phyloP scores from a whole-genome alignment of 2,329 filamentous ascomycete genomes.

The Trichoderma koningiopsis region DNA sequence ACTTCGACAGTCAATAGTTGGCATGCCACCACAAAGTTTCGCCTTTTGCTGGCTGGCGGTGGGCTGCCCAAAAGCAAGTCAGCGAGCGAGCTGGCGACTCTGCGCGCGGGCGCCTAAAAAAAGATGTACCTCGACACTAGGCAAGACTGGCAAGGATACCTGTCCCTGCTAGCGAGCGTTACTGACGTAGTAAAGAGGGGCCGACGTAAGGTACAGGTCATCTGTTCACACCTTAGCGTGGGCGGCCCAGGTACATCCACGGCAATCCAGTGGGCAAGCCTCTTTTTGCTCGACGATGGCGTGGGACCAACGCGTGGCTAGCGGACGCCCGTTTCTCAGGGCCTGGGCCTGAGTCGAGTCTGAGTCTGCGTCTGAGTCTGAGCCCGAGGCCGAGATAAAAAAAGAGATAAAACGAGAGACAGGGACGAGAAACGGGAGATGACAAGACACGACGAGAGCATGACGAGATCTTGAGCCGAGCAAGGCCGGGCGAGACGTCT shows the following conservation, averaged over 20 bases:
- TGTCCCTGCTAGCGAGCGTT: background rate
- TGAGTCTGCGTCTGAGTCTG: too few species aligned
- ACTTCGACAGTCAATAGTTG: background rate
- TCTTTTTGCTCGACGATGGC: conserved; percentile 1
- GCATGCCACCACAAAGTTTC: conserved; percentile 20
- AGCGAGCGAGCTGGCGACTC: background rate
- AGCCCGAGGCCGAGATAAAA: background rate
- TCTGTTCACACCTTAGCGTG: conserved; percentile 40
- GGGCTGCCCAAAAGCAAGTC: background rate
- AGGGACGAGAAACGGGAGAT: background rate
- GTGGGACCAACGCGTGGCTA: conserved; percentile 22
- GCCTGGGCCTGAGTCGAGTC: background rate
- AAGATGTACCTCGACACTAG: conserved; percentile 10
- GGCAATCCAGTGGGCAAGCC: conserved; percentile 31
- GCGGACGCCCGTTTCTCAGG: conserved; percentile 22
- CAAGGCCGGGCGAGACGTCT: background rate
- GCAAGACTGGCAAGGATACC: conserved; percentile 7
- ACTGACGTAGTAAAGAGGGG: conserved; percentile 25
- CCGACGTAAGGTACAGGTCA: conserved; percentile 44
- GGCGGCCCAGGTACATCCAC: conserved; percentile 39
- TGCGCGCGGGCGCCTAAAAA: conserved; percentile 10
- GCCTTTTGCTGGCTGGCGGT: background rate
- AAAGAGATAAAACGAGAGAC: background rate
- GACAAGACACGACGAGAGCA: background rate
- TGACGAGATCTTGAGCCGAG: background rate